Evolutionary conservation across 306 rosid genomes (phyloP), one percentile per base, ranked within the genome.

Genomic region (Medicago ruthenica): DNA sequence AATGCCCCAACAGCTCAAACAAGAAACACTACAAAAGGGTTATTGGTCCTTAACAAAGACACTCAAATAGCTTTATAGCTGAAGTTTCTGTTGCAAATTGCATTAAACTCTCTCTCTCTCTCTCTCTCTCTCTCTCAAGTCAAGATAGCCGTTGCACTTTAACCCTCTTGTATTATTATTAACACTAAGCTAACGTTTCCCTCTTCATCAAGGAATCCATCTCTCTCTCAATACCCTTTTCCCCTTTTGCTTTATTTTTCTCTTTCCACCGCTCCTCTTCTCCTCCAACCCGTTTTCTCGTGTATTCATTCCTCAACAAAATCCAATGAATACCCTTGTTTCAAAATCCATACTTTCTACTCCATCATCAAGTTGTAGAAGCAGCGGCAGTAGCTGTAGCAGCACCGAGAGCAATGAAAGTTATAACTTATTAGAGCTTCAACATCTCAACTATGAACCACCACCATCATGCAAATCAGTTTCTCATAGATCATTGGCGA

Each of bases 141-240:
- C 88, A 86, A 83, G 82, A 71, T 86, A 92, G 88, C 87, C 92
- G 97, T 88, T 85, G 76, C 65, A 80, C 83, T 80, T 71, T 73
- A 76, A 22, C 4, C 31, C 45, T 22, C 1, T 44, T 48, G 40
- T 75, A 67, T 1, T 36, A 1, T 50, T 36, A 78, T 22, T 37
- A 39, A 67, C 12, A 50, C 73, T 63, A 41, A 40, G 47, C 54
- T 57, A 69, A 44, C 81, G 58, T 40, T 16, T 76, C 37, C 79
- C 83, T 78, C 65, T 5, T 74, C 83, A 74, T 75, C 89, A 87
- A 85, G 87, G 66, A 81, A 64, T 41, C 71, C 20, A 44, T 20
- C 68, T 31, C n/a, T 12, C 27, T 14, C 14, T 21, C 9, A 4
- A 0, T 12, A 50, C 20, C 21, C 34, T 63, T 40, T 39, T 20